A percentile compares a stretch with the other conserved stretches of the same genome.
Conservation (phyloP, 495 filamentous ascomycete genomes). For the Lophiostoma macrostomum region DNA sequence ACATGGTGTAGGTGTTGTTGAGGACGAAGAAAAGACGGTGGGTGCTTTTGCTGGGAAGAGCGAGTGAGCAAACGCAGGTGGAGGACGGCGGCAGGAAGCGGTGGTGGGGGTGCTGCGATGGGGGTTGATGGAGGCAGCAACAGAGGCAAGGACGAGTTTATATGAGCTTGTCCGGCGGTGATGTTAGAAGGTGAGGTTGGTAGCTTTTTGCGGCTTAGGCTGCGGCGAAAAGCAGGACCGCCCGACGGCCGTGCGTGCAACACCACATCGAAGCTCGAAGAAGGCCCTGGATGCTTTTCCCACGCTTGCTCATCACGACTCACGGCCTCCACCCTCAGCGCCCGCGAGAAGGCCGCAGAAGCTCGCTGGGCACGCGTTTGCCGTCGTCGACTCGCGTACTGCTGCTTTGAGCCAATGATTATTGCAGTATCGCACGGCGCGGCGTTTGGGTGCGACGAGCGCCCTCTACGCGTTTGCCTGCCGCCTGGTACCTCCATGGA, state of each 20-base stretch:
- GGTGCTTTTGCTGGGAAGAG: not conserved
- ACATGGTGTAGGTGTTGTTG: conserved; percentile 50
- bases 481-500: conserved; percentile 18
- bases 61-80: not conserved
- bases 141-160: conserved; percentile 17
- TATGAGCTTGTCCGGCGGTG: conserved; percentile 13
- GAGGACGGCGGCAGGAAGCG: not conserved
- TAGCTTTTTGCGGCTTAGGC: conserved; percentile 17
- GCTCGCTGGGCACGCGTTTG: too few relatives aligned
- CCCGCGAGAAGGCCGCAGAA: too few relatives aligned
- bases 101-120: conserved; percentile 5
- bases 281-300: conserved; percentile 1
- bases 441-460: conserved; percentile 1
- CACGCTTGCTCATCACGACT: too few relatives aligned
- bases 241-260: conserved; percentile 16
- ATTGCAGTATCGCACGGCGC: not conserved
- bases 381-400: too few relatives aligned
- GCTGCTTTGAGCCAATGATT: not conserved
- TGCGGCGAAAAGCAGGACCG: conserved; percentile 4
- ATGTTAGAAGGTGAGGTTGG: conserved; percentile 7
- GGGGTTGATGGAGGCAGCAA: conserved; percentile 12
- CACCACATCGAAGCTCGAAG: conserved; percentile 14
- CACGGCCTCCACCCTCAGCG: not conserved
- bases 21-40: not conserved
- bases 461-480: conserved; percentile 13